Percentiles rank a stretch among this genome's conserved stretches.
These are phyloP conservation scores for Dimocarpus longan DNA, from an alignment of 345 rosid genomes.

Conservation along the genomic window DNA sequence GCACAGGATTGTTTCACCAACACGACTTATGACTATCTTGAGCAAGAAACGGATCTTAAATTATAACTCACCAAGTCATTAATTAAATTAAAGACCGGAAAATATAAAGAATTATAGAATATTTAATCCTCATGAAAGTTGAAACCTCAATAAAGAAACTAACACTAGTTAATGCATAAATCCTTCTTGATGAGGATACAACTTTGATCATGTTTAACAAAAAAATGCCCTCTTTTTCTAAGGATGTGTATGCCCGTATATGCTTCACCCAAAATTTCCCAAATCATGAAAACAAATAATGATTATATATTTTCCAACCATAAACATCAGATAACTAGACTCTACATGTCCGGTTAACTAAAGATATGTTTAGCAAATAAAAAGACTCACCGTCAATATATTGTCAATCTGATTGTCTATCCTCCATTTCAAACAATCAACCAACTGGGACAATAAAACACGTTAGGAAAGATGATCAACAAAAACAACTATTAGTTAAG, in stretches of 20 bases:
- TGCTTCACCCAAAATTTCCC: neutral
- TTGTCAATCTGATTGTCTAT: constrained; percentile 73
- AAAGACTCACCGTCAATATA: constrained; percentile 62
- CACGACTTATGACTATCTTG: constrained; percentile 2
- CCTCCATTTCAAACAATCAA: constrained; percentile 87
- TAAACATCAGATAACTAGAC: neutral
- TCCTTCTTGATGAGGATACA: no score
- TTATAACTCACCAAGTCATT: neutral
- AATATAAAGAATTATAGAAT: no score
- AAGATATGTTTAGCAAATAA: neutral
- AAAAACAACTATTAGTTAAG: neutral
- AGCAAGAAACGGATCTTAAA: neutral
- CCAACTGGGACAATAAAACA: constrained; percentile 57
- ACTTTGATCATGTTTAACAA: neutral
- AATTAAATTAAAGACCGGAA: neutral
- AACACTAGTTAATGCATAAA: neutral
- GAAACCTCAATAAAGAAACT: neutral
- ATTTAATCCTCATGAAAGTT: neutral
- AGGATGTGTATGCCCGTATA: neutral
- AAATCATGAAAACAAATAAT: neutral
- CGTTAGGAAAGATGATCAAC: constrained; percentile 18
- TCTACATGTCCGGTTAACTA: neutral
- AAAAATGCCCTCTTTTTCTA: neutral
- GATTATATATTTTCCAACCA: neutral
- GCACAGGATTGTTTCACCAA: constrained; percentile 13